Conservation (phyloP, 2,329 filamentous ascomycete genomes). For the Stachybotrys elegans region DNA sequence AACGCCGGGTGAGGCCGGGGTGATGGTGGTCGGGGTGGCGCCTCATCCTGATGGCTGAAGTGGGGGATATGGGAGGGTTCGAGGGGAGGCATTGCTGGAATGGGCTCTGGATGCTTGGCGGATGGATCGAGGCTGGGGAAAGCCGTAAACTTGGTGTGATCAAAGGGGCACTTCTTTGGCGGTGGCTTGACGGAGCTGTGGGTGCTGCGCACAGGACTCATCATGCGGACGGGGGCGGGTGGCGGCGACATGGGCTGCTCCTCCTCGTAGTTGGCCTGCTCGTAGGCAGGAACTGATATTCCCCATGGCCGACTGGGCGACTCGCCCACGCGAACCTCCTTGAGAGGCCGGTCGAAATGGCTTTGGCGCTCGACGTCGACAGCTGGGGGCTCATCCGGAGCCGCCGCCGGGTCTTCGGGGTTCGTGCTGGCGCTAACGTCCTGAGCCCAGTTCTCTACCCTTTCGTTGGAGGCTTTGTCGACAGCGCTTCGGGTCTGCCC, state of each 20-base stretch:
- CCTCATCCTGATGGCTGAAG: slow-evolving; percentile 10
- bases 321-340: slow-evolving; percentile 89
- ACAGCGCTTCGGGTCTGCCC: slow-evolving; percentile 35
- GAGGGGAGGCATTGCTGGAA: no score
- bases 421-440: slow-evolving; percentile 56
- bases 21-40: slow-evolving; percentile 12
- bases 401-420: slow-evolving; percentile 22
- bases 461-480: slow-evolving; percentile 56
- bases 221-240: slow-evolving; percentile 51
- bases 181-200: slow-evolving; percentile 17
- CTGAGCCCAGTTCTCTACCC: slow-evolving; percentile 83
- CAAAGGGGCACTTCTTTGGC: slow-evolving; percentile 55
- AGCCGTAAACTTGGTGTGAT: slow-evolving; percentile 39
- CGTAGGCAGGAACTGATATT: slow-evolving; percentile 68
- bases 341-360: slow-evolving; percentile 78
- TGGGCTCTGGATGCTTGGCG: slow-evolving; percentile 7
- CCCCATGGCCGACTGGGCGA: slow-evolving; percentile 92
- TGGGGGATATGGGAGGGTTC: slow-evolving; percentile 8
- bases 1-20: slow-evolving; percentile 42
- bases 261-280: slow-evolving; percentile 29
- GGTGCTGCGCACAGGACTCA: slow-evolving; percentile 26
- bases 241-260: slow-evolving; percentile 49
- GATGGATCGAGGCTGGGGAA: slow-evolving; percentile 17
- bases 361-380: slow-evolving; percentile 53
- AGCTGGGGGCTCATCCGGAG: slow-evolving; percentile 9